Conservation (phyloP, 805 yeast genomes). For the Wickerhamiella galacta region DNA sequence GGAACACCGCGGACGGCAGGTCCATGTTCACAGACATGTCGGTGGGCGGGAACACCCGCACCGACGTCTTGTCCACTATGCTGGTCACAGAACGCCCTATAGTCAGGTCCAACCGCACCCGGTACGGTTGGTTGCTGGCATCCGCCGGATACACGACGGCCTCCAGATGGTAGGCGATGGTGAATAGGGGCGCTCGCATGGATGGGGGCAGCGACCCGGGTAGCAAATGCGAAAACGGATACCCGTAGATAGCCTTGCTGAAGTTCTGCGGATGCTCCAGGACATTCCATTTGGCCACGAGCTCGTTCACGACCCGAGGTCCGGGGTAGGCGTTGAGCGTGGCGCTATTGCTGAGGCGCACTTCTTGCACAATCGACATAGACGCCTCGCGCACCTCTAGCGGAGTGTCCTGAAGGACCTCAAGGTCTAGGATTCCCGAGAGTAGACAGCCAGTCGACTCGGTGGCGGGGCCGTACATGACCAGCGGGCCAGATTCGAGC, state of each 20-base stretch:
- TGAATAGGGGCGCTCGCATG: conserved; percentile 38
- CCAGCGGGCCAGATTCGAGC: conserved; percentile 81
- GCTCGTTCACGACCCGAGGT: conserved; percentile 23
- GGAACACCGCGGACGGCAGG: conserved; percentile 77
- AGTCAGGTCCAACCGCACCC: conserved; percentile 24
- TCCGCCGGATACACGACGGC: conserved; percentile 26
- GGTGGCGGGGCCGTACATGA: conserved; percentile 59
- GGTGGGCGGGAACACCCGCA: conserved; percentile 92
- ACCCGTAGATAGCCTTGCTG: conserved; percentile 63
- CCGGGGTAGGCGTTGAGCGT: neutral
- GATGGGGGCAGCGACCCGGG: conserved; percentile 85
- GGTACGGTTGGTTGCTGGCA: conserved; percentile 18
- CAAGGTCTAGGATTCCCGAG: conserved; percentile 58
- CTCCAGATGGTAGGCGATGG: conserved; percentile 58
- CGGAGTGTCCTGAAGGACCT: conserved; percentile 39
- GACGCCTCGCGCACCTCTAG: conserved; percentile 19
- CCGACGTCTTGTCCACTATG: conserved; percentile 71
- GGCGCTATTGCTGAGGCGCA: conserved; percentile 18
- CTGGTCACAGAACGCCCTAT: conserved; percentile 61
- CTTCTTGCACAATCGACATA: conserved; percentile 44
- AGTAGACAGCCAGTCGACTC: conserved; percentile 77
- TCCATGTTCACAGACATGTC: conserved; percentile 74
- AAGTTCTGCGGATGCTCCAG: conserved; percentile 35
- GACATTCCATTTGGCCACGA: conserved; percentile 80
- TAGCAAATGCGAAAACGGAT: conserved; percentile 77